Evolutionary conservation across 176 grass and related monocot genomes (phyloP), one percentile per base, ranked within the genome.

Genomic region (Cocos nucifera): DNA sequence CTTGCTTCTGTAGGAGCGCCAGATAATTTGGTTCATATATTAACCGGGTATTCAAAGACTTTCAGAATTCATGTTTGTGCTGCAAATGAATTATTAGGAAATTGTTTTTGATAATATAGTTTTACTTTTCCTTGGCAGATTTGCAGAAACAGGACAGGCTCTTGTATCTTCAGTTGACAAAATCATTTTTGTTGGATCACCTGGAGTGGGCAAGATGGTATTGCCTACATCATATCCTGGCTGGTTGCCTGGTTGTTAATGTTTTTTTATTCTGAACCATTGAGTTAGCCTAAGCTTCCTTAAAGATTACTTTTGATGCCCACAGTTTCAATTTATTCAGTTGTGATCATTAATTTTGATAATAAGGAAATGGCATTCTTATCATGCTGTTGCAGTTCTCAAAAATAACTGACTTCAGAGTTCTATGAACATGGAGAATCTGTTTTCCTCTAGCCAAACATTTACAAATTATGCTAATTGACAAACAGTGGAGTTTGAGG

Each of bases 181-280:
- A 83, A 92, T 92, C 58, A 98, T 92, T 77, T 98, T 98, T 86
- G 93, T 98, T 80, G 93, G 93, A 66, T 98, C 93, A 61, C 93
- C 93, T 78, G 81, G 93, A 18, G 87, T 98, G 21, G 87, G 93
- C 69, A 98, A 73, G 73, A 98, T 92, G 26, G 93, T 97, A 90
- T 75, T 52, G 7, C 22, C 69, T 32, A 35, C 32, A 35, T 8
- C 6, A 35, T 24, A 6, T 56, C 52, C 25, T 63, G 44, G 59
- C 57, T 82, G 17, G 56, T 74, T 20, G 58, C 70, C 3, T 50
- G 4, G 63, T 71, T 76, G 62, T 26, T 71, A 22, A 72, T 61
- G 27, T 29, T 24, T 35, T 35, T 35, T 35, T 35, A 2, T 35
- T 9, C 32, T 35, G 32, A 35, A 35, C 8, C 32, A 35, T 9